These are phyloP conservation scores for Magnolia kwangsiensis DNA, from an alignment of 164 flowering plant genomes.

Conservation along the genomic window DNA sequence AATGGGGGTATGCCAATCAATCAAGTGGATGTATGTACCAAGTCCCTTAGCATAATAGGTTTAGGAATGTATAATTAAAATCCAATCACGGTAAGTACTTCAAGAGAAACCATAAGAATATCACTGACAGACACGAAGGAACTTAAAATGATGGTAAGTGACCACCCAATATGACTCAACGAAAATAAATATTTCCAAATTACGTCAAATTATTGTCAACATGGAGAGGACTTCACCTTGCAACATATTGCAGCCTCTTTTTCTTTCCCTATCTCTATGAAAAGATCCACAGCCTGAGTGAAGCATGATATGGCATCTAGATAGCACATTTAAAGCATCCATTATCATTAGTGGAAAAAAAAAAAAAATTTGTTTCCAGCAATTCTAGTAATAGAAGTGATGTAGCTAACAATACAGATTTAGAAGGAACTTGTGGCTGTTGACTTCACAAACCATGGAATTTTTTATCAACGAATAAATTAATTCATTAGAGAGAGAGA, in stretches of 20 bases:
- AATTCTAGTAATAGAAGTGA: not conserved
- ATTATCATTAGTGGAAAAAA: not conserved
- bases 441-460: not conserved
- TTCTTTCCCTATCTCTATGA: slow-evolving; percentile 71
- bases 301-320: slow-evolving; percentile 74
- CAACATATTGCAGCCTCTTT: slow-evolving; percentile 78
- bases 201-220: not conserved
- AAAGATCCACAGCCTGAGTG: slow-evolving; percentile 50
- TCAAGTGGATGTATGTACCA: too few species aligned
- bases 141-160: too few species aligned
- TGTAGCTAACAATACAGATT: not conserved
- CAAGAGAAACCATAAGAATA: too few species aligned
- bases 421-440: not conserved
- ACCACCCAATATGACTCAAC: too few species aligned
- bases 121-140: too few species aligned
- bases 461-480: not conserved
- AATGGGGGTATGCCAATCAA: too few species aligned
- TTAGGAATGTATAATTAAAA: too few species aligned
- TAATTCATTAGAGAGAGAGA: too few species aligned
- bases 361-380: not conserved
- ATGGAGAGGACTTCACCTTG: slow-evolving; percentile 43
- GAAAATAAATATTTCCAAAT: too few species aligned
- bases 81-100: too few species aligned
- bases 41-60: too few species aligned
- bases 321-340: slow-evolving; percentile 1